These are phyloP conservation scores for Catenaria anguillulae DNA, from an alignment of 371 early-diverging fungal genomes.

Conservation along the genomic window DNA sequence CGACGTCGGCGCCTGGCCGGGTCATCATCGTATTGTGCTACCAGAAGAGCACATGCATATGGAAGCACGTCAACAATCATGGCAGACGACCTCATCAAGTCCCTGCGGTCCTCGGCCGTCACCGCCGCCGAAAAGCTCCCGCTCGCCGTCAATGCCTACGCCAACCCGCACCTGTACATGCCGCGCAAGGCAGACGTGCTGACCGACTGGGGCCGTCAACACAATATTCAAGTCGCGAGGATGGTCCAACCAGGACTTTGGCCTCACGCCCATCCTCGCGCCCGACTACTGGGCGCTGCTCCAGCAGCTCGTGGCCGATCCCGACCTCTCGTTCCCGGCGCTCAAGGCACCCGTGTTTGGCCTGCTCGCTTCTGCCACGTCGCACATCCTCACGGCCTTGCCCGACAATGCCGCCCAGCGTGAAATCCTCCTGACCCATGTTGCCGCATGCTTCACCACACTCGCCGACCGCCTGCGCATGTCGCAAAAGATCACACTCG, in stretches of 20 bases:
- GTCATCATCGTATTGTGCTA: too few relatives aligned
- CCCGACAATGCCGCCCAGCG: not conserved
- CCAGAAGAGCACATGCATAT: too few relatives aligned
- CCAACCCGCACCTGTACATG: not conserved
- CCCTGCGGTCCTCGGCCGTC: not conserved
- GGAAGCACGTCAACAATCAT: too few relatives aligned
- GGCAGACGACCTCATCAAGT: not conserved
- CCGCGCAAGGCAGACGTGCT: not conserved
- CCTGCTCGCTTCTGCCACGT: not conserved
- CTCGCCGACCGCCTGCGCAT: not conserved
- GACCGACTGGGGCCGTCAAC: not conserved
- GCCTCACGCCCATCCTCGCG: not conserved
- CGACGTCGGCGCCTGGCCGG: too few relatives aligned
- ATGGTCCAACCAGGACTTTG: not conserved
- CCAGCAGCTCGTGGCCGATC: not conserved
- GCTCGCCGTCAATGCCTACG: not conserved
- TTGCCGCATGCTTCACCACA: not conserved
- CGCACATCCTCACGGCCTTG: not conserved
- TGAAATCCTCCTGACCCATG: not conserved
- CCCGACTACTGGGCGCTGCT: not conserved
- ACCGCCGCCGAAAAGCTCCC: constrained; percentile 1
- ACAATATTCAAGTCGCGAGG: not conserved
- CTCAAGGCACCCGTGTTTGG: not conserved
- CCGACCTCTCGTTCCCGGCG: not conserved
- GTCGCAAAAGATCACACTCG: not conserved